A percentile compares a stretch with the other conserved stretches of the same genome.
Conservation (phyloP, 78 protist genomes). For the Planoprotostelium fungivorum region DNA sequence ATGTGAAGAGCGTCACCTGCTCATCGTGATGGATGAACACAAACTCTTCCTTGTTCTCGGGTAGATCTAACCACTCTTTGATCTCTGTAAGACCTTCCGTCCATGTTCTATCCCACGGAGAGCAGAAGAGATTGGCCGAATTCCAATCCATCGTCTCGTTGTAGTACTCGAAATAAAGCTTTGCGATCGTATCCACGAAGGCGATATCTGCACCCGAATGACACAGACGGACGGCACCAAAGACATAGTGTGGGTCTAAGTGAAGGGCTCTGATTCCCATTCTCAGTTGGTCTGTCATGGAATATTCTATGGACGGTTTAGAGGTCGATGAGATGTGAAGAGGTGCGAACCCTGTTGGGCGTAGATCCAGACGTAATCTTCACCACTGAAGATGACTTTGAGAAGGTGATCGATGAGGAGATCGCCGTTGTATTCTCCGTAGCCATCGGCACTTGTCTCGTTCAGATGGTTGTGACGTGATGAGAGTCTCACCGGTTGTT, state of each 20-base stretch:
- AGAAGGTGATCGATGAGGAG: background rate
- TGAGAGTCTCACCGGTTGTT: background rate
- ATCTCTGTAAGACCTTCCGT: background rate
- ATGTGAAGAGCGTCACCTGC: background rate
- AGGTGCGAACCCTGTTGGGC: background rate
- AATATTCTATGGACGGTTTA: background rate
- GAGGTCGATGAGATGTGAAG: background rate
- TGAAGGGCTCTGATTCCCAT: background rate
- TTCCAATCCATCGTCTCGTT: background rate
- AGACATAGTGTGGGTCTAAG: background rate
- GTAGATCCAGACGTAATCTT: background rate
- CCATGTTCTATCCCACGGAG: background rate
- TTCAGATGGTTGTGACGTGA: too few relatives aligned
- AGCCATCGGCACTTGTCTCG: background rate
- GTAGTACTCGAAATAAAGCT: background rate
- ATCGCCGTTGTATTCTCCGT: background rate
- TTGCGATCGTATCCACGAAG: background rate
- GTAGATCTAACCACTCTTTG: background rate
- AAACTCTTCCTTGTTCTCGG: background rate
- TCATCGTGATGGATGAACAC: background rate
- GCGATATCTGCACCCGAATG: background rate
- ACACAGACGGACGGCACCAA: background rate
- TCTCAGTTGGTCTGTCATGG: background rate
- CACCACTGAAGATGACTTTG: background rate
- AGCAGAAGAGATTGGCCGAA: background rate